Base-by-base conservation (phyloP, 2,329 filamentous ascomycete genomes). In the Chaetothyriales sp. region DNA sequence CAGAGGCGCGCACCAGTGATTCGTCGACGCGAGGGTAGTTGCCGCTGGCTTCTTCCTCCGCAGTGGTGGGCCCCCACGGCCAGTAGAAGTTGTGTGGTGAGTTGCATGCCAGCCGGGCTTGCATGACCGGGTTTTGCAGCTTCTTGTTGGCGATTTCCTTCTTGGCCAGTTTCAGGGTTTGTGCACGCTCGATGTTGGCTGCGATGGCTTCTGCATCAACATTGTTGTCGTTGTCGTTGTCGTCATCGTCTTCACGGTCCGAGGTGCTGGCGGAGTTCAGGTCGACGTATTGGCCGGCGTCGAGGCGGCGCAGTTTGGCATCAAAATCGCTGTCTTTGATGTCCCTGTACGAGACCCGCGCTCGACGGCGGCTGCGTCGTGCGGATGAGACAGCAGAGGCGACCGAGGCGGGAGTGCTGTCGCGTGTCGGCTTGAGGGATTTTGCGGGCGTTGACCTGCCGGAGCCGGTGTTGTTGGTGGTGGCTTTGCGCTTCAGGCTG, bases 61-160 rank as follows among this genome's bases (percentile, higher is more conserved):
- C 70, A 0, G 76, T 71, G 18, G 43, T 47, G 10, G 55, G 54
- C 25, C 77, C 73, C 78, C 90, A 96, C 0, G 92, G 90, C 63
- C 88, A 93, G 68, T 94, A 96, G 65, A 98, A 96, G 63, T 95
- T 94, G 67, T 95, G 89, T 0, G 92, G 92, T 0, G 81, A 86
- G 65, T 98, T 95, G 67, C 92, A 96, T 9, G 86, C 87, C 0
- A 95, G 76, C 0, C 92, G 84, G 2, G 95, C 78, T 64, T 98
- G 92, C 74, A 95, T 87, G 18, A 96, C 70, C 0, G 88, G 85
- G 58, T 98, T 98, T 46, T 92, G 89, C 1, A 96, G 74, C 62
- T 94, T 95, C 70, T 96, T 96, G 44, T 79, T 78, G 2, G 81
- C 74, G n/a, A 96, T 86, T 64, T 95, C 86, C 50, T 85, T 83